Percentiles rank a stretch among this genome's conserved stretches.
These are phyloP conservation scores for Cryptosporidium canis DNA, from an alignment of 169 alveolate genomes.

Conservation along the genomic window DNA sequence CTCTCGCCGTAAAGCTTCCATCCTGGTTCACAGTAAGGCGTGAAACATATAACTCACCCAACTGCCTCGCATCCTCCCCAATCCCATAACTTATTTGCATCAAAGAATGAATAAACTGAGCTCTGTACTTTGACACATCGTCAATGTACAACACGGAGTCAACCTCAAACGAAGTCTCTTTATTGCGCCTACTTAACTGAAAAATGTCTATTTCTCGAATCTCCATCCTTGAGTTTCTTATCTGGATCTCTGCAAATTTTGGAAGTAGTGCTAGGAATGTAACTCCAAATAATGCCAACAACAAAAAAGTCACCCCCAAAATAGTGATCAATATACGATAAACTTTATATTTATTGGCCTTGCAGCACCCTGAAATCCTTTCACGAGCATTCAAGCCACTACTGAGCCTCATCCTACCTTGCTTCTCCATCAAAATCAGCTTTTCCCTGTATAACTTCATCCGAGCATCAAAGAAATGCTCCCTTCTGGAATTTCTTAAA, in stretches of 20 bases:
- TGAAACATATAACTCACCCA: conserved; percentile 41
- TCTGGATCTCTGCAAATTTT: conserved; percentile 25
- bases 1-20: conserved; percentile 7
- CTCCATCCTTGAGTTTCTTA: conserved; percentile 5
- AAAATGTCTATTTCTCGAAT: conserved; percentile 46
- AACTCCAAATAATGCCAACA: conserved; percentile 8
- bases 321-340: not conserved
- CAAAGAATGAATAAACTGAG: conserved; percentile 31
- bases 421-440: conserved; percentile 9
- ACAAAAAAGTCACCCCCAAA: not conserved
- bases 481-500: conserved; percentile 29
- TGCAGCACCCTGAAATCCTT: not conserved
- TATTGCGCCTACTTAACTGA: conserved; percentile 25
- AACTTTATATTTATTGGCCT: not conserved
- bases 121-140: not conserved
- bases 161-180: conserved; percentile 55
- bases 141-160: not conserved
- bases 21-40: not conserved
- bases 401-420: conserved; percentile 1
- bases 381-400: not conserved
- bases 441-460: conserved; percentile 35
- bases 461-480: conserved; percentile 46
- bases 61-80: not conserved
- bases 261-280: conserved; percentile 16
- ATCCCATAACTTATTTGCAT: conserved; percentile 30